Evolutionary conservation across 306 rosid genomes (phyloP).

Genomic region (Cyamopsis tetragonoloba): DNA sequence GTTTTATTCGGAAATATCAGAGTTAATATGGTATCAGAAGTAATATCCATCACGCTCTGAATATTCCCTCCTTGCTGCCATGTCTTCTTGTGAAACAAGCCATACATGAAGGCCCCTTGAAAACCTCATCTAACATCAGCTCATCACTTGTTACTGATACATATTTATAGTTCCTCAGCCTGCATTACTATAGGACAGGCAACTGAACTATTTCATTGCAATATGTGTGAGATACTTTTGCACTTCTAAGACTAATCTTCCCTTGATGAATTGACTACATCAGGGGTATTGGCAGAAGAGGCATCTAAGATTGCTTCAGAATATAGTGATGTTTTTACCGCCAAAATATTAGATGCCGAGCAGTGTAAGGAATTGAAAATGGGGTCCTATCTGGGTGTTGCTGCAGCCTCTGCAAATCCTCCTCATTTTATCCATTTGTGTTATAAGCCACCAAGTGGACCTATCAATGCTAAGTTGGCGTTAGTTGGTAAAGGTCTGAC

Average conservation of each 20-base stretch:
- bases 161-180: not conserved
- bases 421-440: conserved; percentile 78
- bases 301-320: conserved; percentile 76
- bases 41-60: no score
- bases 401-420: conserved; percentile 88
- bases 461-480: conserved; percentile 65
- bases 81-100: no score
- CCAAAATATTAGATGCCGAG: conserved; percentile 70
- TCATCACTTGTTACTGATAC: no score
- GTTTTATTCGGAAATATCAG: no score
- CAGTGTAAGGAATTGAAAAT: conserved; percentile 85
- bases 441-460: conserved; percentile 79
- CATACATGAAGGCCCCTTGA: no score
- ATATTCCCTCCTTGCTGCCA: no score
- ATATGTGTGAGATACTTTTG: not conserved
- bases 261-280: conserved; percentile 28
- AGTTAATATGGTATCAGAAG: no score
- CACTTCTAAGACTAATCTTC: conserved; percentile 23
- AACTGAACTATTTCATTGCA: conserved; percentile 18
- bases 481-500: conserved; percentile 90
- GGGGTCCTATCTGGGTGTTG: conserved; percentile 88
- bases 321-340: conserved; percentile 71
- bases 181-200: not conserved
- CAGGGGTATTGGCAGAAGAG: conserved; percentile 78
- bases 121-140: no score